Evolutionary conservation across 306 rosid species (phyloP).

Genomic region (Cucumis melo): DNA sequence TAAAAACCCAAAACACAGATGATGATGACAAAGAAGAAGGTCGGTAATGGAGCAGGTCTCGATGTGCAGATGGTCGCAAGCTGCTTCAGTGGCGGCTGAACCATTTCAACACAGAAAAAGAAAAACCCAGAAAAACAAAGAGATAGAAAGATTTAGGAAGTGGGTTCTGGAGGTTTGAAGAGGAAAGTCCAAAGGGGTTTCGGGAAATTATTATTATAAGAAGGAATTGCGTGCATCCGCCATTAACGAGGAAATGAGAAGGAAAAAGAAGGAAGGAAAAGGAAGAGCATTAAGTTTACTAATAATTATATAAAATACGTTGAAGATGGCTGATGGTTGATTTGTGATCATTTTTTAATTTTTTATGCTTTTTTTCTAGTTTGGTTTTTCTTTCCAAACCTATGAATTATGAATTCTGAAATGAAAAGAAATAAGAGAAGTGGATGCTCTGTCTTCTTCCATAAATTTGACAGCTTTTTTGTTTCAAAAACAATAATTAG

Average conservation of each 20-base stretch:
- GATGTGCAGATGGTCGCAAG: slow-evolving; percentile 17
- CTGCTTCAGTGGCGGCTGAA: slow-evolving; percentile 24
- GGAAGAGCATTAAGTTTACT: background rate
- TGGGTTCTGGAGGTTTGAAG: background rate
- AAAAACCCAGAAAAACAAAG: background rate
- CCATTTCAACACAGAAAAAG: slow-evolving; percentile 20
- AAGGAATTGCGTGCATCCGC: background rate
- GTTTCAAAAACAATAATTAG: no score
- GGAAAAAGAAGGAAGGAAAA: background rate
- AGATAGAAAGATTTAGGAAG: background rate
- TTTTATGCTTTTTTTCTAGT: background rate
- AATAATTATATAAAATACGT: background rate
- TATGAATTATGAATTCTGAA: background rate
- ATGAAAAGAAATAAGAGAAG: background rate
- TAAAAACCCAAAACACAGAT: slow-evolving; percentile 49
- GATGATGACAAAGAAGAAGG: slow-evolving; percentile 20
- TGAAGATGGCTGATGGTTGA: background rate
- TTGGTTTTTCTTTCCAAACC: background rate
- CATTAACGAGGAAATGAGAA: background rate
- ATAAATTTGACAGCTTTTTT: background rate
- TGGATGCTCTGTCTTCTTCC: background rate
- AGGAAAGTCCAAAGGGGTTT: background rate
- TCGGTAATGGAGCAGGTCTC: slow-evolving; percentile 30
- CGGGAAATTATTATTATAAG: background rate
- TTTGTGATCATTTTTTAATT: background rate